Conservation (phyloP, 371 early-diverging fungal genomes). For the Mucor sp. region DNA sequence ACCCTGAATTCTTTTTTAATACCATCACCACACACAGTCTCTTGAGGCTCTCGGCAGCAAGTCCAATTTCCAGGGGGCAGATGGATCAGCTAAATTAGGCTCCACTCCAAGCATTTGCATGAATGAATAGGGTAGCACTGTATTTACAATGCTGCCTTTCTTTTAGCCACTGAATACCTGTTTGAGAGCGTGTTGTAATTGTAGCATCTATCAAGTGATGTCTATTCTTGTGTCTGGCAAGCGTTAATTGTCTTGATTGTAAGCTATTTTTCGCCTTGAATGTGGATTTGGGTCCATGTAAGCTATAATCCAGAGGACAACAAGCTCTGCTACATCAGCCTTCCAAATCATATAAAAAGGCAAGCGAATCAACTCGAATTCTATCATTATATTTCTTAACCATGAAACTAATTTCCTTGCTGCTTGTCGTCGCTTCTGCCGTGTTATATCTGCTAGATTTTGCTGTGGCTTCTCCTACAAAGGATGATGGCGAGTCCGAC, state of each 20-base stretch:
- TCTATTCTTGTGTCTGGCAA: background rate
- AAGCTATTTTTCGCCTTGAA: no score
- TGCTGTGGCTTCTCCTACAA: slow-evolving; percentile 1
- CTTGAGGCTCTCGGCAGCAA: background rate
- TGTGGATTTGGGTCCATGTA: background rate
- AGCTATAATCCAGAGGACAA: background rate
- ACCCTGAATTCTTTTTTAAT: background rate
- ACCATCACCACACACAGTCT: no score
- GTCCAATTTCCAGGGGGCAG: background rate
- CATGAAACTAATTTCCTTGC: slow-evolving; percentile 7
- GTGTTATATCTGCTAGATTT: background rate
- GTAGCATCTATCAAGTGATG: background rate
- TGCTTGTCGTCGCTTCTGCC: slow-evolving; percentile 2
- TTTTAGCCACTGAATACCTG: background rate
- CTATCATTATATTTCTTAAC: background rate
- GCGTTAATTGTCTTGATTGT: background rate
- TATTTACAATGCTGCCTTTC: background rate
- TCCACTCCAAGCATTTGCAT: background rate
- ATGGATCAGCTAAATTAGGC: background rate
- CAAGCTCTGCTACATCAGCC: background rate
- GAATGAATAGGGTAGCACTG: background rate
- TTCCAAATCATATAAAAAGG: background rate
- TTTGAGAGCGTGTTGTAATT: background rate
- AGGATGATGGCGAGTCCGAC: background rate
- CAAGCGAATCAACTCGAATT: background rate